Evolutionary conservation across 768 basidiomycete species (phyloP).

Genomic region (Panaeolus papilionaceus): DNA sequence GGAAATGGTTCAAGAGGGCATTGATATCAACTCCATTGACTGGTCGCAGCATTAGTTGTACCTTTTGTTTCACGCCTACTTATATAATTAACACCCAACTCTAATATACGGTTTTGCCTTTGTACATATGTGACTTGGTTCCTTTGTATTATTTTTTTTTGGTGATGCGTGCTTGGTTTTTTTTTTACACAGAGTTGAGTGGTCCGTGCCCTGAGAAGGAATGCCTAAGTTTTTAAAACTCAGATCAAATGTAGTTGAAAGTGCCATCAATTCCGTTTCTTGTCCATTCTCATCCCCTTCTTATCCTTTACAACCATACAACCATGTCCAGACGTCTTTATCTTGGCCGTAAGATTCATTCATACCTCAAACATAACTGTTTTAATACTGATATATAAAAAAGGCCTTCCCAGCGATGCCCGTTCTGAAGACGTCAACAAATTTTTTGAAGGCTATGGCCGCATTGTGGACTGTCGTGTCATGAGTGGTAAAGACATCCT

Average conservation of each 20-base stretch:
- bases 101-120: constrained; percentile 20
- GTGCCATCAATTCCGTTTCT: constrained; percentile 8
- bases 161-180: not conserved
- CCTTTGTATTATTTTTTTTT: not conserved
- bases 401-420: constrained; percentile 84
- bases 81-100: constrained; percentile 23
- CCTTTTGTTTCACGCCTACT: constrained; percentile 18
- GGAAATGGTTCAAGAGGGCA: constrained; percentile 99
- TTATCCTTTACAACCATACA: constrained; percentile 42
- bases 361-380: constrained; percentile 11
- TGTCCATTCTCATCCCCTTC: constrained; percentile 24
- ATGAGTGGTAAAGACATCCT: constrained; percentile 77
- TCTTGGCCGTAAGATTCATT: constrained; percentile 70
- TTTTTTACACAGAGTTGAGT: constrained; percentile 22
- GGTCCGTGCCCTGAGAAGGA: constrained; percentile 50
- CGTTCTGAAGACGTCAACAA: constrained; percentile 86
- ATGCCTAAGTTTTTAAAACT: constrained; percentile 49
- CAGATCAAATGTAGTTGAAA: constrained; percentile 35
- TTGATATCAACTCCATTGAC: constrained; percentile 93
- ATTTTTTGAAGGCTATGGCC: constrained; percentile 90
- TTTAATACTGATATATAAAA: constrained; percentile 13
- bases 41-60: constrained; percentile 85
- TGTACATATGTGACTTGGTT: constrained; percentile 13
- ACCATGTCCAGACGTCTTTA: constrained; percentile 86
- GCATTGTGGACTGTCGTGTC: constrained; percentile 89